Evolutionary conservation across 106 monocot species (phyloP).

Genomic region (Apostasia shenzhenica): DNA sequence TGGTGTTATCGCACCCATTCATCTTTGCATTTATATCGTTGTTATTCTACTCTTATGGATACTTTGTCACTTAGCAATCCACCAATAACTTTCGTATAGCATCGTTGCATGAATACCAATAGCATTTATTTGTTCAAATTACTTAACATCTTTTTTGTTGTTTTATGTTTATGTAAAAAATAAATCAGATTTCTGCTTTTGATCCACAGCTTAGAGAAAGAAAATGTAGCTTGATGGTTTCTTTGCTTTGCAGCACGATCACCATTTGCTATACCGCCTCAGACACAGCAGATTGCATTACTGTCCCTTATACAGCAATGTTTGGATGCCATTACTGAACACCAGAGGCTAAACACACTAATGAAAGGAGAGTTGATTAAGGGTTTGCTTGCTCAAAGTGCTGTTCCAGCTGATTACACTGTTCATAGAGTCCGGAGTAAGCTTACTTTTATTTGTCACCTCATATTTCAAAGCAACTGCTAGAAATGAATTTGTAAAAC

Average conservation of each 20-base stretch:
- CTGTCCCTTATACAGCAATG: slow-evolving; percentile 68
- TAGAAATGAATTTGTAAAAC: background rate
- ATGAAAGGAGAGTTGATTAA: slow-evolving; percentile 97
- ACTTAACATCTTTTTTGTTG: too few relatives aligned
- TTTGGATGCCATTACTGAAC: slow-evolving; percentile 78
- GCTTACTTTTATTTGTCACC: background rate
- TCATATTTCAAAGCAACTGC: too few relatives aligned
- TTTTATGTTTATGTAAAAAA: background rate
- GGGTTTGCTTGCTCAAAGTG: slow-evolving; percentile 76
- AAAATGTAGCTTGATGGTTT: background rate
- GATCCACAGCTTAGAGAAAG: background rate
- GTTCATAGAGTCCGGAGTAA: slow-evolving; percentile 75
- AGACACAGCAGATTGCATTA: slow-evolving; percentile 43
- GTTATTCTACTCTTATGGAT: too few relatives aligned
- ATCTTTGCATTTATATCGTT: too few relatives aligned
- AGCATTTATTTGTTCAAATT: too few relatives aligned
- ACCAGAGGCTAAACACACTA: slow-evolving; percentile 81
- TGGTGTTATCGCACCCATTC: too few relatives aligned
- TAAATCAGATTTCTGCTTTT: background rate
- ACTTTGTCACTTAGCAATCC: too few relatives aligned
- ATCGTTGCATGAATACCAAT: too few relatives aligned
- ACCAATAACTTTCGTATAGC: too few relatives aligned
- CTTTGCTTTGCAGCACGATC: slow-evolving; percentile 18
- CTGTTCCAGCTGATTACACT: slow-evolving; percentile 69
- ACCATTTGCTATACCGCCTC: slow-evolving; percentile 30